Percentiles rank a stretch among this genome's conserved stretches.
Evolutionary conservation across 2,329 filamentous ascomycete genomes (phyloP).

Genomic region (Diaporthe caulivora): DNA sequence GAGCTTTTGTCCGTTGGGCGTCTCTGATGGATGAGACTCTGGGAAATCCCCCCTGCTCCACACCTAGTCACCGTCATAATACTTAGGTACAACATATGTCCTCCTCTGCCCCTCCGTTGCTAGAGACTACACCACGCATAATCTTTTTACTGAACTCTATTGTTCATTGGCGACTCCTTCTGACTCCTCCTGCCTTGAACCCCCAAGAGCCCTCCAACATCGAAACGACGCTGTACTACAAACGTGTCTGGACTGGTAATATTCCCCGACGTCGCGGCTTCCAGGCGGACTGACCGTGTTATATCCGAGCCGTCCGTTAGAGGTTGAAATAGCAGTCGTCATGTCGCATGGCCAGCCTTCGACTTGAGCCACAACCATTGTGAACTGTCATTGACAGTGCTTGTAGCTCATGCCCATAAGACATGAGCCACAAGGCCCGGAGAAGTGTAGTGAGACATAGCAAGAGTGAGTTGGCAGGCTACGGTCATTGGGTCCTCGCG

Average conservation of each 20-base stretch:
- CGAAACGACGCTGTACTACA: neutral
- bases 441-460: constrained; percentile 30
- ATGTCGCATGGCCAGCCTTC: constrained; percentile 12
- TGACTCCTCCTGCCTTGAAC: constrained; percentile 6
- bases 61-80: constrained; percentile 36
- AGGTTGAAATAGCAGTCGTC: neutral
- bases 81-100: constrained; percentile 33
- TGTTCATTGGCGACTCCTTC: constrained; percentile 6
- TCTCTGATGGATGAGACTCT: constrained; percentile 26
- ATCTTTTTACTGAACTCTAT: neutral
- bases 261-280: neutral
- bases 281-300: constrained; percentile 21
- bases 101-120: constrained; percentile 25
- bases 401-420: constrained; percentile 9
- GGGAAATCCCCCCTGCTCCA: constrained; percentile 28
- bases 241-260: constrained; percentile 4
- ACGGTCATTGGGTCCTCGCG: neutral
- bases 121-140: constrained; percentile 10
- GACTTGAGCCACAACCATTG: constrained; percentile 13
- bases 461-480: constrained; percentile 30
- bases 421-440: constrained; percentile 35
- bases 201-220: neutral
- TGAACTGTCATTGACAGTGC: constrained; percentile 1
- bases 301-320: constrained; percentile 34
- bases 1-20: constrained; percentile 19